A percentile compares a stretch with the other conserved stretches of the same genome.
These are phyloP conservation scores for Lichtheimia ornata DNA, from an alignment of 371 early-diverging fungal genomes.

Conservation along the genomic window DNA sequence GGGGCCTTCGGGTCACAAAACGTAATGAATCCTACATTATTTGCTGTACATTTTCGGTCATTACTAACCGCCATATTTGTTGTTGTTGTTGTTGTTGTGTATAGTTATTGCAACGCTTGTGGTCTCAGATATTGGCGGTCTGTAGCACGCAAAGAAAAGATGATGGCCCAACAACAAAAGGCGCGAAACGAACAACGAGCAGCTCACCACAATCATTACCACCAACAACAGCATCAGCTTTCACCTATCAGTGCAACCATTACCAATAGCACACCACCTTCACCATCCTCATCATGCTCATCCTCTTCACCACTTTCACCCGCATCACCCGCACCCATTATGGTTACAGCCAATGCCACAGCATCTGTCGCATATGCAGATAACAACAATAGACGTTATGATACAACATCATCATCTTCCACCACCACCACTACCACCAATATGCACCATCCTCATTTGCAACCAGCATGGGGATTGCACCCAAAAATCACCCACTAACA, in stretches of 20 bases:
- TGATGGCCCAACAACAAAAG: slow-evolving; percentile 23
- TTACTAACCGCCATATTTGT: slow-evolving; percentile 2
- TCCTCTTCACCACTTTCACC: not conserved
- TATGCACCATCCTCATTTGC: not conserved
- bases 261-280: not conserved
- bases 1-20: slow-evolving; percentile 53
- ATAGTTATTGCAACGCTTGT: slow-evolving; percentile 51
- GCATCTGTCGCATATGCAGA: no score
- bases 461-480: not conserved
- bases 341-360: not conserved
- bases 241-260: not conserved
- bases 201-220: not conserved
- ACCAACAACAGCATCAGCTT: not conserved
- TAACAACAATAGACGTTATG: not conserved
- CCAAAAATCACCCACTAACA: no score
- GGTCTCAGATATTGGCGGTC: slow-evolving; percentile 49
- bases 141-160: slow-evolving; percentile 40
- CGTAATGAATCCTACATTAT: slow-evolving; percentile 25
- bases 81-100: slow-evolving; percentile 5
- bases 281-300: slow-evolving; percentile 1
- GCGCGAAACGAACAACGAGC: not conserved
- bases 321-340: not conserved
- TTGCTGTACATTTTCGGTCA: not conserved
- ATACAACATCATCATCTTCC: not conserved
- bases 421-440: no score